Base-by-base conservation (phyloP, 345 rosid species). In the Salix brachista region DNA sequence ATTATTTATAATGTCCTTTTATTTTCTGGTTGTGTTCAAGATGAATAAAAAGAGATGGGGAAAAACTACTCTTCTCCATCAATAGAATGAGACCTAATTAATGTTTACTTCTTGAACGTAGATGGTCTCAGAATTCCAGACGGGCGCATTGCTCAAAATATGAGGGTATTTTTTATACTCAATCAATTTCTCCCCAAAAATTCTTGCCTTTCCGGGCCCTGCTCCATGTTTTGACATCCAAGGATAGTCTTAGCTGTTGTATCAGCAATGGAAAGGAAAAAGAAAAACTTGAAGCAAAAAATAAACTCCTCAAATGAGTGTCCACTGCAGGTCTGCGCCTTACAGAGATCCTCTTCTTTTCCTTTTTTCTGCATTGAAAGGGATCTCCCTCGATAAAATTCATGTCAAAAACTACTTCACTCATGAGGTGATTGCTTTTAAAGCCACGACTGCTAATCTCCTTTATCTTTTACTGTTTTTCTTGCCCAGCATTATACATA, bases 121-220 rank as follows among this genome's bases (percentile, higher is more conserved):
- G 93, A 79, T 88, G 93, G 95, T 41, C 89, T 0, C 82, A 90
- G 77, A 65, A 87, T 69, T 77, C 91, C 77, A 87, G 92, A 81
- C 87, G 91, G 91, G 85, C 82, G 39, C 81, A 87, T 60, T 91
- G 95, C 84, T 88, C 93, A 75, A 89, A 89, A 84, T 89, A 89
- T 77, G 95, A 89, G 90, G 91, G 4, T 32, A 4, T 4, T 89
- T 75, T 88, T 80, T 56, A 65, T 65, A 14, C 34, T 37, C 46
- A n/a, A 25, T 50, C 46, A 42, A 5, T 30, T 62, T 36, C 71
- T 28, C 8, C 48, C 61, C 46, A 41, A 11, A 7, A 60, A 19
- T 6, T 70, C 68, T 41, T 77, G n/a, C 28, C 37, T 32, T 70
- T 18, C 41, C 23, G 0, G 18, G 37, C 46, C 14, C 18, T 17